Conservation (phyloP, 164 flowering plant genomes). For the Piper betle region DNA sequence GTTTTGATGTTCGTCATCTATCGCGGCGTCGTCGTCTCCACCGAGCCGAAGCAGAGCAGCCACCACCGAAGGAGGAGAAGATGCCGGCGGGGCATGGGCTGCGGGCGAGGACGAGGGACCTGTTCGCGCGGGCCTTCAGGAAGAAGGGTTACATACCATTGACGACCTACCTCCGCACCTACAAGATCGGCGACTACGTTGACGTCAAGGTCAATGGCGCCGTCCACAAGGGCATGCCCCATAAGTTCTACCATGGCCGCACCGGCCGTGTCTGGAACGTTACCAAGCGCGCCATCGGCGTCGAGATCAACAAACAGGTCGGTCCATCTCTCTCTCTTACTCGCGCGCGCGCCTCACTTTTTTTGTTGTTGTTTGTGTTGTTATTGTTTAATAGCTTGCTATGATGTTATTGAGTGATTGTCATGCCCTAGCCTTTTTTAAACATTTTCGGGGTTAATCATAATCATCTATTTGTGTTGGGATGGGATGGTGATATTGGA, state of each 20-base stretch:
- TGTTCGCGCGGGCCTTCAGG: conserved; percentile 55
- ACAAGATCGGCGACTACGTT: conserved; percentile 50
- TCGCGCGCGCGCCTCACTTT: too few species aligned
- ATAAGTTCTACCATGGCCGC: conserved; percentile 86
- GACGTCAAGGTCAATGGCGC: conserved; percentile 79
- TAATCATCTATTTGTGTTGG: too few species aligned
- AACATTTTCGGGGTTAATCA: too few species aligned
- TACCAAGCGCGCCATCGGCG: conserved; percentile 81
- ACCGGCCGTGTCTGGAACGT: conserved; percentile 80
- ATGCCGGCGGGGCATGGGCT: conserved; percentile 81
- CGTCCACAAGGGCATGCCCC: conserved; percentile 86
- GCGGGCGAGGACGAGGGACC: conserved; percentile 58
- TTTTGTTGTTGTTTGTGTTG: too few species aligned
- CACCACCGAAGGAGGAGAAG: conserved; percentile 8
- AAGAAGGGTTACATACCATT: conserved; percentile 63
- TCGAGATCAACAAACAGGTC: conserved; percentile 78
- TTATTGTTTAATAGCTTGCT: too few species aligned
- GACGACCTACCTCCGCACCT: conserved; percentile 49
- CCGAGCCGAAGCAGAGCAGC: too few species aligned
- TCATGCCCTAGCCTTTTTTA: too few species aligned
- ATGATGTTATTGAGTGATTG: too few species aligned
- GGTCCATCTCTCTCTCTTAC: background rate
- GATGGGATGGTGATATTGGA: too few species aligned
- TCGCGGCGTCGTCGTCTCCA: too few species aligned
- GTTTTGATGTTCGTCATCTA: too few species aligned